Percentiles rank a stretch among this genome's conserved stretches.
phyloP scores from a whole-genome alignment of 148 eudicot species.

The Rhododendron ferrugineum region DNA sequence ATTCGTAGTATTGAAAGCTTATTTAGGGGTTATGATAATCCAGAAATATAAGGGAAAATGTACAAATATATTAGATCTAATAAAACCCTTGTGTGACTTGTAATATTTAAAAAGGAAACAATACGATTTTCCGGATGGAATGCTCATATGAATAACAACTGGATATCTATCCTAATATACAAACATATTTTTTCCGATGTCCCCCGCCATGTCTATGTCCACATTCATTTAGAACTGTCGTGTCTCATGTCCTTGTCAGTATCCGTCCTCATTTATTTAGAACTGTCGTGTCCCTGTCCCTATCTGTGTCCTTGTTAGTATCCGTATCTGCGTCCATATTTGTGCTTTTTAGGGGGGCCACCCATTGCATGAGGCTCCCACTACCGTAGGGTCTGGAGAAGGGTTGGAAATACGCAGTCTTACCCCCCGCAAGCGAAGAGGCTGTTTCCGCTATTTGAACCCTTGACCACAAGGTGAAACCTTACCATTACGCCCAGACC shows the following conservation, averaged over 20 bases:
- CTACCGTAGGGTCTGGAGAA: too few species aligned
- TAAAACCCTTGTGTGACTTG: not conserved
- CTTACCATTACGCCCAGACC: too few species aligned
- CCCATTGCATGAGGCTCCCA: too few species aligned
- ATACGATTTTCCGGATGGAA: not conserved
- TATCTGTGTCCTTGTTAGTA: not conserved
- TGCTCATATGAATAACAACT: not conserved
- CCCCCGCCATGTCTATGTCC: not conserved
- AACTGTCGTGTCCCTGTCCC: not conserved
- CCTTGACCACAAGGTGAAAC: too few species aligned
- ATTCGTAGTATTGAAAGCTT: not conserved
- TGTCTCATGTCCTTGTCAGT: not conserved
- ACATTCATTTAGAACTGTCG: too few species aligned
- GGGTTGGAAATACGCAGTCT: too few species aligned
- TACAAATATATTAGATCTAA: not conserved
- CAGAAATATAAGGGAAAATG: not conserved
- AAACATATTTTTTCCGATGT: not conserved
- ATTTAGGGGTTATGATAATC: not conserved
- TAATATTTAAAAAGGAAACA: not conserved
- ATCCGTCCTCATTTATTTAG: not conserved
- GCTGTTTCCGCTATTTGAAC: too few species aligned
- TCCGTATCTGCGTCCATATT: too few species aligned
- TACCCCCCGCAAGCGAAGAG: too few species aligned
- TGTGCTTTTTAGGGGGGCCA: too few species aligned
- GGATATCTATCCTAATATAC: not conserved